Percentiles rank a stretch among this genome's conserved stretches.
phyloP scores from a whole-genome alignment of 495 filamentous ascomycete species.

The Platismatia glauca region DNA sequence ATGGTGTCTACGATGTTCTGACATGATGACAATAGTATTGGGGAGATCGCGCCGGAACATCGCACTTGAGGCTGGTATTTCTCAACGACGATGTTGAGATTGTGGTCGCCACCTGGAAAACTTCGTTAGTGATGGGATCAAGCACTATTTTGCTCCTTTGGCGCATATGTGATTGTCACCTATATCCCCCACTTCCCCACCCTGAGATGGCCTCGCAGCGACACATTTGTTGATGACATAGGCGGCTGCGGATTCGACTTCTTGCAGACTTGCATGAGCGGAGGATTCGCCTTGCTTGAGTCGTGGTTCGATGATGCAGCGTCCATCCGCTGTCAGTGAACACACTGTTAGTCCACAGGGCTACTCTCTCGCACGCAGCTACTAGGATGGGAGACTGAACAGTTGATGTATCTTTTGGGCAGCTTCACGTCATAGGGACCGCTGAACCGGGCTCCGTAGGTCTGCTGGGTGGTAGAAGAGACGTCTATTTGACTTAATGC shows the following conservation, averaged over 20 bases:
- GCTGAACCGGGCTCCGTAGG: background rate
- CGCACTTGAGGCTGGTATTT: background rate
- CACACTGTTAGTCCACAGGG: background rate
- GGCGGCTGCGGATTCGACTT: background rate
- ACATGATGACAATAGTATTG: background rate
- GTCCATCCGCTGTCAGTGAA: background rate
- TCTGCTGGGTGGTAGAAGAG: background rate
- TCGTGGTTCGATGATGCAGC: background rate
- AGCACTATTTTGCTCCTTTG: no score
- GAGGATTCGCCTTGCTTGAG: background rate
- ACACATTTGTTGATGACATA: background rate
- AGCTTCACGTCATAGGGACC: background rate
- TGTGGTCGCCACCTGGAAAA: background rate
- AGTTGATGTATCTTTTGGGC: slow-evolving; percentile 3
- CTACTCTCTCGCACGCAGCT: background rate
- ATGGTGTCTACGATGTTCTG: background rate
- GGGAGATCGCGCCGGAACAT: background rate
- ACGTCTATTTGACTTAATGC: background rate
- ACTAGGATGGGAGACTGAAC: background rate
- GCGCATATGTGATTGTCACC: no score
- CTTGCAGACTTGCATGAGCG: background rate
- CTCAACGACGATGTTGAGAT: background rate
- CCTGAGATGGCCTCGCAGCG: background rate
- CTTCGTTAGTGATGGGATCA: background rate
- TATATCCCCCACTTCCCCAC: background rate